Conservation (phyloP, 192 early-diverging fungal genomes). For the Backusella parvicylindrica region DNA sequence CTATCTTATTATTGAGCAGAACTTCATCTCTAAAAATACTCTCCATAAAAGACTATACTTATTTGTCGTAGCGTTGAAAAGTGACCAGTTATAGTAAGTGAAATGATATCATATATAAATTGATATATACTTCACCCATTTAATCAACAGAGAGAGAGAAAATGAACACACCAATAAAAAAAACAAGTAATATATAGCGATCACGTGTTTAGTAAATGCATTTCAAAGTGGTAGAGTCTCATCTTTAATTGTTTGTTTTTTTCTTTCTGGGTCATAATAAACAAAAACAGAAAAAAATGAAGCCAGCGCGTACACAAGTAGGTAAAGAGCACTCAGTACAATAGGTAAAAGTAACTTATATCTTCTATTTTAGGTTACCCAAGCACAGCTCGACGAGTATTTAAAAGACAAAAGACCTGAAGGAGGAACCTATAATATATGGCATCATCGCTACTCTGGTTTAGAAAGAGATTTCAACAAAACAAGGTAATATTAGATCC, state of each 20-base stretch:
- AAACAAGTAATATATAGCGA: not conserved
- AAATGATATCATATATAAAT: not conserved
- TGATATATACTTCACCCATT: too few species aligned
- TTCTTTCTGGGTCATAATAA: not conserved
- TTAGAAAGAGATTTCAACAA: slow-evolving; percentile 36
- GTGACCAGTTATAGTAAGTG: too few species aligned
- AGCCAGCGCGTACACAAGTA: slow-evolving; percentile 12
- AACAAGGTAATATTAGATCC: slow-evolving; percentile 50
- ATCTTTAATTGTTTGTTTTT: not conserved
- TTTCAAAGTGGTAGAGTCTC: not conserved
- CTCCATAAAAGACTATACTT: not conserved
- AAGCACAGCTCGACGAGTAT: slow-evolving; percentile 22
- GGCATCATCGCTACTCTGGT: slow-evolving; percentile 35
- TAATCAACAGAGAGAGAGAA: too few species aligned
- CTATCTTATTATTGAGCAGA: not conserved
- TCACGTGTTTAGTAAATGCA: not conserved
- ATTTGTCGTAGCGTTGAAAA: not conserved
- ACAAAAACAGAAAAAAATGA: not conserved
- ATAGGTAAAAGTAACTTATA: not conserved
- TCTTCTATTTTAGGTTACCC: slow-evolving; percentile 13
- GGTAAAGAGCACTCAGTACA: not conserved
- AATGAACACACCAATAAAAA: too few species aligned
- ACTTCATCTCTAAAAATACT: too few species aligned
- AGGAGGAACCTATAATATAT: slow-evolving; percentile 60
- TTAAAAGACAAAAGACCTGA: slow-evolving; percentile 39